phyloP scores from a whole-genome alignment of 768 basidiomycete genomes.

The Tylopilus plumbeoviolaceoides region DNA sequence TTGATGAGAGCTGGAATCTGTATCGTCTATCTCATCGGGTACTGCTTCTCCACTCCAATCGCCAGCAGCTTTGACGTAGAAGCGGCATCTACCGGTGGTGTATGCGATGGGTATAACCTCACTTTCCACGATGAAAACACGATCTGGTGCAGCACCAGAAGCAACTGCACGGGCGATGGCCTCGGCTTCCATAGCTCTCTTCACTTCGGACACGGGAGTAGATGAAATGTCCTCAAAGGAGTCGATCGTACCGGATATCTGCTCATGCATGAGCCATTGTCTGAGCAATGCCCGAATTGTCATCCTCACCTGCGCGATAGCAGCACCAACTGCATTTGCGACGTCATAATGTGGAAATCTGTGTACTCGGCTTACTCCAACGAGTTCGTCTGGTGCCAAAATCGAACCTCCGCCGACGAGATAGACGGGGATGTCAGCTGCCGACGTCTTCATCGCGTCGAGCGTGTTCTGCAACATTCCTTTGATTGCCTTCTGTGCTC shows the following conservation, averaged over 20 bases:
- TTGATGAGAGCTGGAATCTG: neutral
- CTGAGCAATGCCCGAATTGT: neutral
- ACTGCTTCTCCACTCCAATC: conserved; percentile 35
- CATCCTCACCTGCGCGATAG: conserved; percentile 35
- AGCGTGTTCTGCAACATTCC: conserved; percentile 43
- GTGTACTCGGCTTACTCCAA: conserved; percentile 49
- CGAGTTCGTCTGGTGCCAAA: conserved; percentile 47
- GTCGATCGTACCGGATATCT: conserved; percentile 45
- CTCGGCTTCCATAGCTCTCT: conserved; percentile 32
- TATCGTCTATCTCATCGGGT: conserved; percentile 21
- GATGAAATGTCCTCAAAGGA: conserved; percentile 40
- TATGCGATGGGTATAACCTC: conserved; percentile 45
- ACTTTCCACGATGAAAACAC: conserved; percentile 51
- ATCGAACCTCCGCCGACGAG: conserved; percentile 67
- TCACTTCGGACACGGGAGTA: conserved; percentile 29
- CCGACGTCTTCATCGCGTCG: conserved; percentile 64
- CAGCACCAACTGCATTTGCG: conserved; percentile 61
- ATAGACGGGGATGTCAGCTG: conserved; percentile 51
- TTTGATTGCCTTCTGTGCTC: conserved; percentile 40
- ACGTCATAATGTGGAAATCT: conserved; percentile 50
- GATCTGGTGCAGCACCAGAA: conserved; percentile 42
- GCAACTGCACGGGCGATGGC: conserved; percentile 43
- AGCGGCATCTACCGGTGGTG: conserved; percentile 31
- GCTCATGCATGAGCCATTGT: conserved; percentile 8
- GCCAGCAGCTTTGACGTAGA: conserved; percentile 61